Conservation (phyloP, 2,329 filamentous ascomycete genomes). For the Xylariaceae sp. region DNA sequence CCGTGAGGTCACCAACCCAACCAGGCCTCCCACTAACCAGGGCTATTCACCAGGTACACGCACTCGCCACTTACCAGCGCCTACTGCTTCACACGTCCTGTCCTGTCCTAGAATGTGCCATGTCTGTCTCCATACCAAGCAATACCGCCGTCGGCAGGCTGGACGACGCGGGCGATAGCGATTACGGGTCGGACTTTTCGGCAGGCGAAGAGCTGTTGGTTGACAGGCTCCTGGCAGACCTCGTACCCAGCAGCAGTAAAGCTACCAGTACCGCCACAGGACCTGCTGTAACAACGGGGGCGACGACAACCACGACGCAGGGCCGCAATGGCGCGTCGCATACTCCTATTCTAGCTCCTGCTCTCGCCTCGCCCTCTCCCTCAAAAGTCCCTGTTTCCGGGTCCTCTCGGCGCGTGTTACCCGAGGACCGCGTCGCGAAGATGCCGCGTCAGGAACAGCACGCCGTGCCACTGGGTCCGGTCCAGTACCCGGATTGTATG, state of each 20-base stretch:
- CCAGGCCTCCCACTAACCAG: constrained; percentile 1
- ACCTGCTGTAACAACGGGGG: background rate
- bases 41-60: background rate
- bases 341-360: background rate
- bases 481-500: constrained; percentile 53
- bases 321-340: background rate
- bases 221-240: constrained; percentile 27
- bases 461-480: constrained; percentile 23
- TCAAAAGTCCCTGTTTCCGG: background rate
- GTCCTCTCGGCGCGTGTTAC: background rate
- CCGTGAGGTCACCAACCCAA: background rate
- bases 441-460: background rate
- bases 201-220: constrained; percentile 31
- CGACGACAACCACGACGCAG: background rate
- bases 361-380: background rate
- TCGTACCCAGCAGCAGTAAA: constrained; percentile 4
- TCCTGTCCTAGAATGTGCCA: no score
- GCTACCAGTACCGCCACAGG: background rate
- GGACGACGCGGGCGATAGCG: constrained; percentile 24
- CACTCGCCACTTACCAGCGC: no score
- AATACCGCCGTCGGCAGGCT: background rate
- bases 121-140: background rate
- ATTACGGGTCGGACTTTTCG: constrained; percentile 35
- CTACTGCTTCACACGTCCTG: no score
- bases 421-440: background rate